Evolutionary conservation across 345 rosid species (phyloP).

Genomic region (Nephelium lappaceum): DNA sequence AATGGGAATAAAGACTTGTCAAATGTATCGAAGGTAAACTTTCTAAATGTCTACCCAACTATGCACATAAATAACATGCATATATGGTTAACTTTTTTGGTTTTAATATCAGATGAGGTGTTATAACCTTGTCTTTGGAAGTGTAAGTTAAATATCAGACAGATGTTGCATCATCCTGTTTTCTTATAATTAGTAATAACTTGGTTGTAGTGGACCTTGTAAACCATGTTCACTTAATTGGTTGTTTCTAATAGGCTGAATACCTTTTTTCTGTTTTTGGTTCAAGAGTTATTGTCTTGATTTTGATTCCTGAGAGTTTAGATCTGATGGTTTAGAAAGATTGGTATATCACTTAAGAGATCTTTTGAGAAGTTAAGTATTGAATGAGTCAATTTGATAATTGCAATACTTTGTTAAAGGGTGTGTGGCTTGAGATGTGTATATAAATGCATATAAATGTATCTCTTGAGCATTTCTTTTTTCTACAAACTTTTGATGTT

Average conservation of each 20-base stretch:
- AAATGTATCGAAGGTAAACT: constrained; percentile 34
- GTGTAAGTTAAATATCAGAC: not conserved
- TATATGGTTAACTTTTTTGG: not conserved
- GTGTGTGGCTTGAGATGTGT: constrained; percentile 8
- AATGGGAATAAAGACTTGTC: constrained; percentile 28
- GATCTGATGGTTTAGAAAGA: constrained; percentile 20
- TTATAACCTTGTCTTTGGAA: constrained; percentile 2
- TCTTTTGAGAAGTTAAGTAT: constrained; percentile 9
- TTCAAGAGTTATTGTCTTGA: constrained; percentile 13
- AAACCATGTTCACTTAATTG: constrained; percentile 3
- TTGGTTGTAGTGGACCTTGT: constrained; percentile 13
- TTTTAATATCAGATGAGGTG: not conserved
- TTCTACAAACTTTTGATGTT: not conserved
- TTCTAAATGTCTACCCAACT: not conserved
- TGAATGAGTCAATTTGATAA: constrained; percentile 14
- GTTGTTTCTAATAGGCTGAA: constrained; percentile 10
- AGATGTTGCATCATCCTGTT: not conserved
- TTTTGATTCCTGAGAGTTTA: constrained; percentile 22
- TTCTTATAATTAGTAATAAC: not conserved
- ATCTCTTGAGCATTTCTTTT: not conserved
- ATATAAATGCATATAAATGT: not conserved
- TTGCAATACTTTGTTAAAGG: constrained; percentile 5
- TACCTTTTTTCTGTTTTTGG: not conserved
- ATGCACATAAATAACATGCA: not conserved
- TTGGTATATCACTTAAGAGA: constrained; percentile 11